These are phyloP conservation scores for Penicillium nucicola DNA, from an alignment of 495 filamentous ascomycete genomes.

Conservation along the genomic window DNA sequence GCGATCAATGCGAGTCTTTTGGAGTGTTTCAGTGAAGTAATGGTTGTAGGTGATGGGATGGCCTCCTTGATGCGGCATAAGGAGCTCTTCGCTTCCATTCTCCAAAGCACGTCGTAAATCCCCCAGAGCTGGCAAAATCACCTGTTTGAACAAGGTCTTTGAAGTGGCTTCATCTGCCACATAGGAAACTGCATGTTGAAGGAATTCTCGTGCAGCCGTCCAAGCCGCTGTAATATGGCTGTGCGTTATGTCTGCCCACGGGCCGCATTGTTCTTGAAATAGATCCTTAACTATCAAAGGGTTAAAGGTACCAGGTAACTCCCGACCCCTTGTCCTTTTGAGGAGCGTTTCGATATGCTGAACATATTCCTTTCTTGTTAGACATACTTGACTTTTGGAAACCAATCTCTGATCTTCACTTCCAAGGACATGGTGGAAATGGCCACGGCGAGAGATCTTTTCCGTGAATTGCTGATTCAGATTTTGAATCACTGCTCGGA, in stretches of 20 bases:
- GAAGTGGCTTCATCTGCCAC: constrained; percentile 38
- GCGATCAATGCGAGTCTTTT: constrained; percentile 32
- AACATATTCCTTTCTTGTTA: constrained; percentile 37
- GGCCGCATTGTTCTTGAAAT: constrained; percentile 45
- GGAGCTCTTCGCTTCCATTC: constrained; percentile 19
- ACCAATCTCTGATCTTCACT: not conserved
- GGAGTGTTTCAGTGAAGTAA: constrained; percentile 47
- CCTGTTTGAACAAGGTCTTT: constrained; percentile 31
- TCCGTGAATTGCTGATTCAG: constrained; percentile 51
- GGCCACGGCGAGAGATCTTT: constrained; percentile 42
- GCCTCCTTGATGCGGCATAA: constrained; percentile 17
- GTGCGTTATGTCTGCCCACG: constrained; percentile 42
- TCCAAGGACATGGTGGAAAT: constrained; percentile 23
- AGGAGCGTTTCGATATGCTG: constrained; percentile 37
- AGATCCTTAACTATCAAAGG: constrained; percentile 48
- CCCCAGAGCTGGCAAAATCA: constrained; percentile 36
- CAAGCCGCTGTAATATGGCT: constrained; percentile 32
- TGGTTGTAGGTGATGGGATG: constrained; percentile 56
- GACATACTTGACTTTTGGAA: constrained; percentile 10
- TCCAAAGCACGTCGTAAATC: constrained; percentile 19
- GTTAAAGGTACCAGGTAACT: constrained; percentile 52
- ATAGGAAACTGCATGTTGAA: constrained; percentile 26
- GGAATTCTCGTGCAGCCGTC: constrained; percentile 33
- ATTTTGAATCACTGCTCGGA: constrained; percentile 60
- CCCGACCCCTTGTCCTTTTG: constrained; percentile 36